A percentile compares a stretch with the other conserved stretches of the same genome.
These are phyloP conservation scores for Metarhizium rileyi DNA, from an alignment of 2,329 filamentous ascomycete species.

Conservation along the genomic window DNA sequence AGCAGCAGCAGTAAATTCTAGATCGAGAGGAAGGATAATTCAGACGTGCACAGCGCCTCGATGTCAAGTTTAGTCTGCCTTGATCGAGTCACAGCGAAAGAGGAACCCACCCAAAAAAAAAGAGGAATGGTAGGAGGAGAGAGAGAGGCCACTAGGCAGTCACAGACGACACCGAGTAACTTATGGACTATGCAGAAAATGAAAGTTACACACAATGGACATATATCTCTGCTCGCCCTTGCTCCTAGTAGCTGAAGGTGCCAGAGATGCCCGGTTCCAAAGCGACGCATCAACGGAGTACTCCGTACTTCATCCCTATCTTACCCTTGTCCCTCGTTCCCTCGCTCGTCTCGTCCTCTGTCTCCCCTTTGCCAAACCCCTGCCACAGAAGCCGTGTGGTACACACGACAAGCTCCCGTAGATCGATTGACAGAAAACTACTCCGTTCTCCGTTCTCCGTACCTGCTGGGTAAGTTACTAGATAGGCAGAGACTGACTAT, in stretches of 20 bases:
- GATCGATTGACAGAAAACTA: too few relatives aligned
- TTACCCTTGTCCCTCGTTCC: slow-evolving; percentile 5
- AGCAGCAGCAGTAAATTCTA: too few relatives aligned
- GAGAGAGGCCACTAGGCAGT: background rate
- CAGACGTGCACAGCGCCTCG: background rate
- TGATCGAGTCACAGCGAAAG: slow-evolving; percentile 1
- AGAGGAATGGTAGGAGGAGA: too few relatives aligned
- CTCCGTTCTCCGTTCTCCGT: too few relatives aligned
- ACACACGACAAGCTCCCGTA: slow-evolving; percentile 4
- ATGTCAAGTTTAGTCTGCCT: background rate
- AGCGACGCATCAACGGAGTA: slow-evolving; percentile 1
- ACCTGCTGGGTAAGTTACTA: too few relatives aligned
- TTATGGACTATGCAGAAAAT: slow-evolving; percentile 3
- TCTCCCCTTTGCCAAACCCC: slow-evolving; percentile 1
- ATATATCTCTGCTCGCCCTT: slow-evolving; percentile 10
- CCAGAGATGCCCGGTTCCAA: slow-evolving; percentile 7
- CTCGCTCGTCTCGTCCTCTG: too few relatives aligned
- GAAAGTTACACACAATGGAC: slow-evolving; percentile 9
- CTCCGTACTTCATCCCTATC: slow-evolving; percentile 1
- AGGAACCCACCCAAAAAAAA: too few relatives aligned
- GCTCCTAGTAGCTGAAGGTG: slow-evolving; percentile 3
- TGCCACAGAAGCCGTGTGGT: background rate
- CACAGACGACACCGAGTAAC: background rate
- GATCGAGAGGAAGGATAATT: background rate
- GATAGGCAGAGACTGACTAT: background rate